phyloP scores from a whole-genome alignment of 129 eudicot species.

The Pulicaria dysenterica region DNA sequence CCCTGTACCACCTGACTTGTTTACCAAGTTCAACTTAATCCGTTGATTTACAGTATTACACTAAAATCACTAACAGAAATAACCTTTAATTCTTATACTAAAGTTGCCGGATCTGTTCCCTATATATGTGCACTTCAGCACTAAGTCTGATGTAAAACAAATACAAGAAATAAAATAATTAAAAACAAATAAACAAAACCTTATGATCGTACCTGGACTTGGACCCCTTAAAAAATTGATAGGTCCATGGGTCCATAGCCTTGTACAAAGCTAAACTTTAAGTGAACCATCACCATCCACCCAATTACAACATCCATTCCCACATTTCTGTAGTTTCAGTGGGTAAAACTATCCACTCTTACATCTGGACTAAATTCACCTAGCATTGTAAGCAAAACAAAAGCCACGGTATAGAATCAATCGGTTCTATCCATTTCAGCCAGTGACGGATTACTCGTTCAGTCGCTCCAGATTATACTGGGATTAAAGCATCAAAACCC shows the following conservation, averaged over 20 bases:
- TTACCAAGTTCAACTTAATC: too few species aligned
- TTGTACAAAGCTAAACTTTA: constrained; percentile 27
- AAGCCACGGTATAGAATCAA: constrained; percentile 3
- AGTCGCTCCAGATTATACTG: constrained; percentile 7
- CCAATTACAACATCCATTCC: constrained; percentile 26
- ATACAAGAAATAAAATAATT: constrained; percentile 2
- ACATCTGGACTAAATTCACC: constrained; percentile 19
- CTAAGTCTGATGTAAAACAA: constrained; percentile 11
- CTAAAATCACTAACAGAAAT: not conserved
- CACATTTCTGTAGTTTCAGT: constrained; percentile 10
- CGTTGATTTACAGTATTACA: too few species aligned
- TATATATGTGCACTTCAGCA: not conserved
- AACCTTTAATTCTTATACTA: not conserved
- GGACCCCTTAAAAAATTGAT: constrained; percentile 22
- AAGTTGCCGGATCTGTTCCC: not conserved
- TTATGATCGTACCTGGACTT: constrained; percentile 21
- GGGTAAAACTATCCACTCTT: constrained; percentile 18
- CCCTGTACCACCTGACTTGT: too few species aligned
- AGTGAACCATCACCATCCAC: constrained; percentile 25
- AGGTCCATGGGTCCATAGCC: constrained; percentile 22
- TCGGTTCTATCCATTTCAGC: constrained; percentile 16
- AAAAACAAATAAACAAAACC: constrained; percentile 9
- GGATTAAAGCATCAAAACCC: constrained; percentile 13
- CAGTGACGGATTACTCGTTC: not conserved
- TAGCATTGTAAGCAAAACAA: constrained; percentile 13